These are phyloP conservation scores for Simplicillium aogashimaense DNA, from an alignment of 2,329 filamentous ascomycete species.

Conservation along the genomic window DNA sequence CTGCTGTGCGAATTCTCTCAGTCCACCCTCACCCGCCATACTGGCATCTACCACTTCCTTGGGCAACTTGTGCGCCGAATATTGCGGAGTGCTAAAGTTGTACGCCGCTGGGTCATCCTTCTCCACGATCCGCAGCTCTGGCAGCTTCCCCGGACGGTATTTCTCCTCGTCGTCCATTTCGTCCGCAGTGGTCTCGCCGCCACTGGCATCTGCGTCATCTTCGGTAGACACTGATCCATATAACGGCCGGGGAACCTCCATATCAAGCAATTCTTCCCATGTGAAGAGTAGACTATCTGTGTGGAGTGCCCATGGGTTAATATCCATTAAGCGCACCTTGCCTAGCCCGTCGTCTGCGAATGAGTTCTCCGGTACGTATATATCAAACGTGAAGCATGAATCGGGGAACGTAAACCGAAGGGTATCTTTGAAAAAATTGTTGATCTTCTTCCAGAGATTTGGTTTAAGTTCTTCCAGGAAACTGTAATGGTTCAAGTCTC, in stretches of 20 bases:
- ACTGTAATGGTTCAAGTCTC: conserved; percentile 82
- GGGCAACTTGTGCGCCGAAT: conserved; percentile 91
- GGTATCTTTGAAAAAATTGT: conserved; percentile 66
- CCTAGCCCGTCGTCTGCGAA: conserved; percentile 50
- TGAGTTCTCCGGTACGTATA: conserved; percentile 70
- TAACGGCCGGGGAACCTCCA: conserved; percentile 51
- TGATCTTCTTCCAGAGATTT: conserved; percentile 57
- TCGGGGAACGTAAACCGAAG: conserved; percentile 75
- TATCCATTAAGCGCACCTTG: conserved; percentile 77
- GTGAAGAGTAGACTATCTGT: conserved; percentile 86
- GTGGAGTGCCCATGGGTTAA: conserved; percentile 86
- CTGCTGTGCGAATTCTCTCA: conserved; percentile 70
- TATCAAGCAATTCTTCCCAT: conserved; percentile 76
- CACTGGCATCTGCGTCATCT: conserved; percentile 22
- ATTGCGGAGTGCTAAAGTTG: conserved; percentile 75
- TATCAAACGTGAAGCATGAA: conserved; percentile 76
- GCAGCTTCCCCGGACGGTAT: conserved; percentile 48
- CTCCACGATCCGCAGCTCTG: conserved; percentile 74
- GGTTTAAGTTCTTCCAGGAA: conserved; percentile 61
- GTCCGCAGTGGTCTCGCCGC: conserved; percentile 25
- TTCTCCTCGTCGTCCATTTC: conserved; percentile 31
- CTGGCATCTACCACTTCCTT: conserved; percentile 78
- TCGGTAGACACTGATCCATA: conserved; percentile 31
- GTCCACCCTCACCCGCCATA: conserved; percentile 57
- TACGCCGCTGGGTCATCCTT: conserved; percentile 83